These are phyloP conservation scores for Capronia coronata DNA, from an alignment of 2,329 filamentous ascomycete species.

Conservation along the genomic window DNA sequence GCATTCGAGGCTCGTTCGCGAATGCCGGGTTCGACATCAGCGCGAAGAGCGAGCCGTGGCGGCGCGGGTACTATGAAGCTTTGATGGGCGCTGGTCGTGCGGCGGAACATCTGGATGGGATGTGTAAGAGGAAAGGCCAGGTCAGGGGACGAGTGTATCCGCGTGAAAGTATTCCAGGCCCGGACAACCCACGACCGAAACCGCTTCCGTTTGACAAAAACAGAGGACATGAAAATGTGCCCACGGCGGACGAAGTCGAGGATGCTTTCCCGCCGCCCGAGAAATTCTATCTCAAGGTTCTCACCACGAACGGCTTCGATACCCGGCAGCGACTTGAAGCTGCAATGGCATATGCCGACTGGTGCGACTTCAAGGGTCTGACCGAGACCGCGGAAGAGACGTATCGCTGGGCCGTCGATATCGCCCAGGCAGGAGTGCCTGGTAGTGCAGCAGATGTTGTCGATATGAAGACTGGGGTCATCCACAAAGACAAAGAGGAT, in stretches of 20 bases:
- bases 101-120: conserved; percentile 72
- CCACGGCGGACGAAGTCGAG: conserved; percentile 69
- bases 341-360: conserved; percentile 74
- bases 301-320: conserved; percentile 73
- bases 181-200: conserved; percentile 73
- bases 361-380: conserved; percentile 69
- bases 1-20: conserved; percentile 49
- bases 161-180: conserved; percentile 66
- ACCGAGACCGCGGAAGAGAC: conserved; percentile 61
- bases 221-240: conserved; percentile 41
- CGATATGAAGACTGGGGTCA: conserved; percentile 56
- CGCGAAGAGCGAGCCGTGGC: conserved; percentile 74
- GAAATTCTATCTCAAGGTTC: conserved; percentile 70
- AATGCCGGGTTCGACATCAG: conserved; percentile 54
- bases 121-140: conserved; percentile 59
- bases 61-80: conserved; percentile 74
- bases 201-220: conserved; percentile 60
- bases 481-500: conserved; percentile 52
- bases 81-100: conserved; percentile 70
- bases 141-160: conserved; percentile 51
- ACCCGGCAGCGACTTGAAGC: conserved; percentile 74
- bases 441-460: conserved; percentile 39
- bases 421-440: conserved; percentile 56
- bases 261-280: conserved; percentile 64
- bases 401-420: conserved; percentile 68